Conservation (phyloP, 2,329 filamentous ascomycete genomes). For the Ophiocordyceps robertsii region DNA sequence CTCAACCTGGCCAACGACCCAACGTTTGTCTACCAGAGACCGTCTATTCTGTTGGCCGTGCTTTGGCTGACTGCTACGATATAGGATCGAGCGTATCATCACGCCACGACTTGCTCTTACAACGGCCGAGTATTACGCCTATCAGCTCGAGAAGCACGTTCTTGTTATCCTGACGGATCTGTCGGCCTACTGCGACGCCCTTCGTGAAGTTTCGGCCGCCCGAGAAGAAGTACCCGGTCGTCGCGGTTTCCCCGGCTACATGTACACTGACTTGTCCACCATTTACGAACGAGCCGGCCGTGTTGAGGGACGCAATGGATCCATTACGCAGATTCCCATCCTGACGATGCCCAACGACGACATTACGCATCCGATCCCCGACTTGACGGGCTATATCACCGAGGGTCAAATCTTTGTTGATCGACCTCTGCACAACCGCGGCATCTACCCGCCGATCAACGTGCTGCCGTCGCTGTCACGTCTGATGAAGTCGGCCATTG, state of each 20-base stretch:
- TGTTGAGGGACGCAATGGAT: constrained; percentile 92
- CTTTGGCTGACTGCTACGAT: neutral
- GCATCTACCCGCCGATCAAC: constrained; percentile 97
- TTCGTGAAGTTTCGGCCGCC: constrained; percentile 95
- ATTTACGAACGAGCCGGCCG: constrained; percentile 98
- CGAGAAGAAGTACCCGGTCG: constrained; percentile 98
- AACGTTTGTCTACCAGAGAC: constrained; percentile 50
- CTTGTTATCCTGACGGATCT: constrained; percentile 96
- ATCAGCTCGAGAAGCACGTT: constrained; percentile 99
- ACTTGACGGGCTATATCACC: constrained; percentile 97
- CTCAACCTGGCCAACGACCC: constrained; percentile 98
- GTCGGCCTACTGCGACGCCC: constrained; percentile 94
- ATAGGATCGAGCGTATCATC: constrained; percentile 96
- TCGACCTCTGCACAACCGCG: constrained; percentile 86
- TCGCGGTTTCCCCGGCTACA: constrained; percentile 99
- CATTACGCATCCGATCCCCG: constrained; percentile 97
- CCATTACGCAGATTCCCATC: constrained; percentile 98
- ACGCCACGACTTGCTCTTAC: constrained; percentile 95
- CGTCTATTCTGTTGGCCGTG: neutral
- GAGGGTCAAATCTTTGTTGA: constrained; percentile 98
- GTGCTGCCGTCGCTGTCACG: constrained; percentile 93
- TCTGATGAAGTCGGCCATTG: constrained; percentile 99
- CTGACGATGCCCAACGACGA: constrained; percentile 99
- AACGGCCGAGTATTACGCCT: constrained; percentile 98
- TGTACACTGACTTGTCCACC: constrained; percentile 99